Percentiles rank a stretch among this genome's conserved stretches.
Conservation (phyloP, 495 filamentous ascomycete genomes). For the Aspergillus campestris region DNA sequence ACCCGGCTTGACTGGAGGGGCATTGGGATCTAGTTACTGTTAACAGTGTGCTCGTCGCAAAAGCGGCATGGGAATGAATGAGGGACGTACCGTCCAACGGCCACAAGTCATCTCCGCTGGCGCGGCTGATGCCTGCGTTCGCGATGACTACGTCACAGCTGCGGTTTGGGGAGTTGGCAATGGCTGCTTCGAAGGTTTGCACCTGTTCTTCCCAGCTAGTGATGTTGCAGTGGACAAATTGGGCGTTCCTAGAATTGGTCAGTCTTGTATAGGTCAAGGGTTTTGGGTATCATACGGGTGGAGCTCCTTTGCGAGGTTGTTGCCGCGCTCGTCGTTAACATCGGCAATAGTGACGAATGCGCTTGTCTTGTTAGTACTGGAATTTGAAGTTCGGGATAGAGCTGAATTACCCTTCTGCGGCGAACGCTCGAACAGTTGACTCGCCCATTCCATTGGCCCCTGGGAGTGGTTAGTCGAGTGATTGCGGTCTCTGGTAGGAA, state of each 20-base stretch:
- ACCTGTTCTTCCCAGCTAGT: slow-evolving; percentile 15
- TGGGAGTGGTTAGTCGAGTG: slow-evolving; percentile 1
- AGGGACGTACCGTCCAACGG: slow-evolving; percentile 21
- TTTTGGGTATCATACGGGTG: slow-evolving; percentile 1
- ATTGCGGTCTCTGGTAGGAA: not conserved
- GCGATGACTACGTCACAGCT: slow-evolving; percentile 23
- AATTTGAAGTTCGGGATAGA: not conserved
- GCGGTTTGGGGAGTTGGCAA: slow-evolving; percentile 11
- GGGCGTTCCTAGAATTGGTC: slow-evolving; percentile 7
- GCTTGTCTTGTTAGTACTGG: not conserved
- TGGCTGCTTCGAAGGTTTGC: slow-evolving; percentile 9
- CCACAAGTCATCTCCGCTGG: slow-evolving; percentile 21
- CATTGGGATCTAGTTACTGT: slow-evolving; percentile 15
- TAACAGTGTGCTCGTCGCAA: not conserved
- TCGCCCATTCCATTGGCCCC: slow-evolving; percentile 38
- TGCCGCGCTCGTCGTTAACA: slow-evolving; percentile 19
- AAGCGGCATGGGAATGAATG: not conserved
- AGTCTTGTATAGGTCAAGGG: not conserved
- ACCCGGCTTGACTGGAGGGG: slow-evolving; percentile 25
- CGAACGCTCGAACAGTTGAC: slow-evolving; percentile 24
- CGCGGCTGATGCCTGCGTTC: slow-evolving; percentile 31
- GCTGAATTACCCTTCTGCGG: slow-evolving; percentile 12
- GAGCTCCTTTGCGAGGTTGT: slow-evolving; percentile 15
- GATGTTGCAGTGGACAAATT: slow-evolving; percentile 17
- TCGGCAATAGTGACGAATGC: slow-evolving; percentile 32